A percentile compares a stretch with the other conserved stretches of the same genome.
Conservation (phyloP, 805 yeast species). For the Yarrowia deformans region DNA sequence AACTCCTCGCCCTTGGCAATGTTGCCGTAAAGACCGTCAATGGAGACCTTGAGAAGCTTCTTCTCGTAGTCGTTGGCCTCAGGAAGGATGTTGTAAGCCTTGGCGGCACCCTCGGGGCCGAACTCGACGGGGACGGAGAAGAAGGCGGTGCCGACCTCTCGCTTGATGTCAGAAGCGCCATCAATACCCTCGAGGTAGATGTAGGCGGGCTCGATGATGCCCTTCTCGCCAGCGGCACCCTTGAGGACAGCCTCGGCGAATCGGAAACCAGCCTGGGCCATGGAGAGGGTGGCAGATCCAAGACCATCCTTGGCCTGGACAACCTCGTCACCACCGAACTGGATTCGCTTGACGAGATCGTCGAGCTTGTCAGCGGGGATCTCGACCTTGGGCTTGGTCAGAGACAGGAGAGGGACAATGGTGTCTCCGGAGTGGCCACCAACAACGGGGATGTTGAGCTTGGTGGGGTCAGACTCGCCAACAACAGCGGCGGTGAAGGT, state of each 20-base stretch:
- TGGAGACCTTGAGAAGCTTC: slow-evolving; percentile 79
- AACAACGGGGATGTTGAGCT: slow-evolving; percentile 83
- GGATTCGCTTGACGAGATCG: slow-evolving; percentile 81
- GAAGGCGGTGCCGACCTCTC: slow-evolving; percentile 75
- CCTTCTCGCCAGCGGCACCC: slow-evolving; percentile 55
- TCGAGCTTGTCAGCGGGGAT: slow-evolving; percentile 72
- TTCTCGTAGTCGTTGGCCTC: slow-evolving; percentile 77
- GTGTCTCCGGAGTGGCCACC: slow-evolving; percentile 99
- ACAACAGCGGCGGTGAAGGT: slow-evolving; percentile 78
- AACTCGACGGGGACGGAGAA: slow-evolving; percentile 77
- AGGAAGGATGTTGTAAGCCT: slow-evolving; percentile 70
- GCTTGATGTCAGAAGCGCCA: slow-evolving; percentile 69
- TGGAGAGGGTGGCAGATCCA: slow-evolving; percentile 90
- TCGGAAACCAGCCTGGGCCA: slow-evolving; percentile 91
- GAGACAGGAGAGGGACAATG: slow-evolving; percentile 91
- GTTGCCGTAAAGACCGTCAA: slow-evolving; percentile 89
- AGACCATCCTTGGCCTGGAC: slow-evolving; percentile 93
- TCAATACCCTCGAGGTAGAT: slow-evolving; percentile 52
- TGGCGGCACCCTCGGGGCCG: slow-evolving; percentile 75
- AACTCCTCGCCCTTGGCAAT: slow-evolving; percentile 93
- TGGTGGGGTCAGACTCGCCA: slow-evolving; percentile 73
- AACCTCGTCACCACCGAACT: slow-evolving; percentile 96
- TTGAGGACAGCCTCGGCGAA: slow-evolving; percentile 64
- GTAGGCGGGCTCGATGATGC: slow-evolving; percentile 62
- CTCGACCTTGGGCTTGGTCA: slow-evolving; percentile 64